phyloP scores from a whole-genome alignment of 1,284 basidiomycete genomes.

The Fistulinella cinereoalba region DNA sequence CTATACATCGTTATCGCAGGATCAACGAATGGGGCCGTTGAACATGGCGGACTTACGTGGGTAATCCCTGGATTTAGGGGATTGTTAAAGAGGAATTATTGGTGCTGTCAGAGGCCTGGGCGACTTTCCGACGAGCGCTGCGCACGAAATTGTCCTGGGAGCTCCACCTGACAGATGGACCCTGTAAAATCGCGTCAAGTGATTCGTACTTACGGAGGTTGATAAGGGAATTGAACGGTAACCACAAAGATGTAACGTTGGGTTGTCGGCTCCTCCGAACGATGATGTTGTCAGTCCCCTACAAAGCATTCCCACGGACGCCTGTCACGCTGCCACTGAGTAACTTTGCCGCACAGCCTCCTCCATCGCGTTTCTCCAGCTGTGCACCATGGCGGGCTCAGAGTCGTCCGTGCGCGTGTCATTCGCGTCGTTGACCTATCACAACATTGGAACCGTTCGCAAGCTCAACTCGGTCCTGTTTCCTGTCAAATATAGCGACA shows the following conservation, averaged over 20 bases:
- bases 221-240: slow-evolving; percentile 25
- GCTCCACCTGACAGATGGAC: slow-evolving; percentile 21
- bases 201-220: slow-evolving; percentile 25
- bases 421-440: slow-evolving; percentile 69
- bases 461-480: slow-evolving; percentile 80
- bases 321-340: slow-evolving; percentile 15
- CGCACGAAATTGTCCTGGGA: slow-evolving; percentile 4
- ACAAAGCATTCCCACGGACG: slow-evolving; percentile 22
- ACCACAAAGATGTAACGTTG: slow-evolving; percentile 13
- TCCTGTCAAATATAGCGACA: slow-evolving; percentile 78
- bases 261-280: background rate
- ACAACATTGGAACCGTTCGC: slow-evolving; percentile 78
- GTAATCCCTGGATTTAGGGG: slow-evolving; percentile 16
- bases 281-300: slow-evolving; percentile 1
- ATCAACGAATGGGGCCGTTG: slow-evolving; percentile 8
- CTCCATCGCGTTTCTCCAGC: background rate
- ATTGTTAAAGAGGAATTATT: slow-evolving; percentile 19
- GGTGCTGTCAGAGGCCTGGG: slow-evolving; percentile 23
- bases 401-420: slow-evolving; percentile 48
- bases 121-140: slow-evolving; percentile 24
- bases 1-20: slow-evolving; percentile 16
- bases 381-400: slow-evolving; percentile 22
- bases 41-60: slow-evolving; percentile 24
- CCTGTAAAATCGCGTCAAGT: slow-evolving; percentile 22
- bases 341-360: slow-evolving; percentile 14